phyloP scores from a whole-genome alignment of 495 filamentous ascomycete species.

The Tuber indicum region DNA sequence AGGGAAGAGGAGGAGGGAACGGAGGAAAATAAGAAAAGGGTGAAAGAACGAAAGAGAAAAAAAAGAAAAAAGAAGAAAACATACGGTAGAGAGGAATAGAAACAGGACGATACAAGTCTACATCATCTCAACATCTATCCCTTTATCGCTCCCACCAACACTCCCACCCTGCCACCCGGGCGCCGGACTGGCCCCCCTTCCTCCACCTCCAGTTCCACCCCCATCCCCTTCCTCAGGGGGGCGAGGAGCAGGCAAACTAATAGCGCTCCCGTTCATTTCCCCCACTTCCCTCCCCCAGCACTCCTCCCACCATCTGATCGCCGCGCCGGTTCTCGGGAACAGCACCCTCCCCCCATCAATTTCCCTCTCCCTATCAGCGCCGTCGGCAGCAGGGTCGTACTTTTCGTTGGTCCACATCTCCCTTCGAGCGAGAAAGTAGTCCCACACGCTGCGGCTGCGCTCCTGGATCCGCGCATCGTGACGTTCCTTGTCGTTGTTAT shows the following conservation, averaged over 20 bases:
- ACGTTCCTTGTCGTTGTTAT: slow-evolving; percentile 88
- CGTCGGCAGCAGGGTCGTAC: slow-evolving; percentile 72
- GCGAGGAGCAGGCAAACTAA: background rate
- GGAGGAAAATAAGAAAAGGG: background rate
- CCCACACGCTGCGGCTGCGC: slow-evolving; percentile 85
- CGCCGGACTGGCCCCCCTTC: slow-evolving; percentile 25
- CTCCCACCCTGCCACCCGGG: slow-evolving; percentile 19
- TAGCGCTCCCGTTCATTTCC: slow-evolving; percentile 74
- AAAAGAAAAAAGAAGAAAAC: slow-evolving; percentile 7
- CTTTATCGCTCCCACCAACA: slow-evolving; percentile 13
- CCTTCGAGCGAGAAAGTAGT: slow-evolving; percentile 77
- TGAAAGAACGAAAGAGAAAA: background rate
- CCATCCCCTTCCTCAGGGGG: background rate
- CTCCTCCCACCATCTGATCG: slow-evolving; percentile 87
- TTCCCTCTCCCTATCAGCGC: slow-evolving; percentile 51
- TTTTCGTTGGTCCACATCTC: slow-evolving; percentile 72
- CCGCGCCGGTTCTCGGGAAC: slow-evolving; percentile 59
- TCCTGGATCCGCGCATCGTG: slow-evolving; percentile 63
- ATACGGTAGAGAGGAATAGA: slow-evolving; percentile 16
- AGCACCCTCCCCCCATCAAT: slow-evolving; percentile 75
- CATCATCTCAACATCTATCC: slow-evolving; percentile 44
- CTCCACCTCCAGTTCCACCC: slow-evolving; percentile 11
- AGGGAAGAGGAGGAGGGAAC: background rate
- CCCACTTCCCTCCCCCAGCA: slow-evolving; percentile 74
- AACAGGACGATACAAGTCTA: slow-evolving; percentile 31